These are phyloP conservation scores for Aureobasidium pullulans DNA, from an alignment of 2,329 filamentous ascomycete genomes.

Conservation along the genomic window DNA sequence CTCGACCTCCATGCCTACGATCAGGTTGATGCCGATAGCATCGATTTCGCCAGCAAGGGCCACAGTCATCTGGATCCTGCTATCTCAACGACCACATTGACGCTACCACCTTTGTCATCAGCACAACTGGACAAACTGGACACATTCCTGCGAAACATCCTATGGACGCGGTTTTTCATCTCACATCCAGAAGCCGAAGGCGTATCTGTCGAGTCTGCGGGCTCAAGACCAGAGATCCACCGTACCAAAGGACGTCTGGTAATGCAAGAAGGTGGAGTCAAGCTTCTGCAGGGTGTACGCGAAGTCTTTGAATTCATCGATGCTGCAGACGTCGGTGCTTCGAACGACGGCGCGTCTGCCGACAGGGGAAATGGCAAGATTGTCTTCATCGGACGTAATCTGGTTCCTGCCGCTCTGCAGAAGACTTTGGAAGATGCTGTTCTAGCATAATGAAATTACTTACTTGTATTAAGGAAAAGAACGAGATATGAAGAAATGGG, in stretches of 20 bases:
- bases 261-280: constrained; percentile 56
- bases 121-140: constrained; percentile 61
- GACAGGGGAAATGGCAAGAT: constrained; percentile 22
- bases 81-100: constrained; percentile 62
- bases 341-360: not conserved
- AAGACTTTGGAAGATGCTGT: constrained; percentile 20
- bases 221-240: constrained; percentile 66
- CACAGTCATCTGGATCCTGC: constrained; percentile 85
- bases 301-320: constrained; percentile 92
- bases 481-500: no score
- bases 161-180: constrained; percentile 71
- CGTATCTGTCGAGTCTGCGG: not conserved
- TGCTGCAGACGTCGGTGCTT: constrained; percentile 10
- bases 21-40: constrained; percentile 54
- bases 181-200: constrained; percentile 13
- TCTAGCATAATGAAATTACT: not conserved
- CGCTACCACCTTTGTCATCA: constrained; percentile 52
- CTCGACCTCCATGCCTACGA: constrained; percentile 93
- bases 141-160: constrained; percentile 69
- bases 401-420: constrained; percentile 23
- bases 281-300: constrained; percentile 83
- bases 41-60: constrained; percentile 67
- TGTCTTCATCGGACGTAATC: constrained; percentile 28
- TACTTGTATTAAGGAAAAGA: no score
- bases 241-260: constrained; percentile 74